Conservation (phyloP, 2,329 filamentous ascomycete genomes). For the Karstenula rhodostoma region DNA sequence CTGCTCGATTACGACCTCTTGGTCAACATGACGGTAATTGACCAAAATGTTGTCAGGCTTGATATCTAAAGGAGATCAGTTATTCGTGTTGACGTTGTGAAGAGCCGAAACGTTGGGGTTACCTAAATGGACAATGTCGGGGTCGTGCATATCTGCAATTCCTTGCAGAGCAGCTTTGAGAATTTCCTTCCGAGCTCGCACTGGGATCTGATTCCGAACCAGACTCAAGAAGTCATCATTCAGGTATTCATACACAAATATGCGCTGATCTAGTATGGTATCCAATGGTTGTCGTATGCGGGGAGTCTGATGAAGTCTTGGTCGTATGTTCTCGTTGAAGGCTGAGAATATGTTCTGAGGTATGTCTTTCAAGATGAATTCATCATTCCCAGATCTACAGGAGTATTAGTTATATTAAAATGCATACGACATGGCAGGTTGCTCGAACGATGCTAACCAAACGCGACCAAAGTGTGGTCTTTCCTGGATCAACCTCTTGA, state of each 20-base stretch:
- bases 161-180: conserved; percentile 34
- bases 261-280: conserved; percentile 26
- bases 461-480: not conserved
- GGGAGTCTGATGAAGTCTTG: conserved; percentile 29
- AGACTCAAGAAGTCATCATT: conserved; percentile 31
- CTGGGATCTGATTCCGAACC: conserved; percentile 21
- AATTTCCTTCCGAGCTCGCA: conserved; percentile 30
- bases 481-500: not conserved
- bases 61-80: conserved; percentile 30
- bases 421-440: too few species aligned
- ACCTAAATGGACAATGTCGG: conserved; percentile 38
- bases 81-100: too few species aligned
- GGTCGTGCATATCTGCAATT: conserved; percentile 34
- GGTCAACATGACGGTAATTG: conserved; percentile 20
- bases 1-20: conserved; percentile 25
- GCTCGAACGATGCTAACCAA: not conserved
- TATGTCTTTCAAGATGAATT: conserved; percentile 36
- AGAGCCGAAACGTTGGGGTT: not conserved
- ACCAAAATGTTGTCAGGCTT: conserved; percentile 44
- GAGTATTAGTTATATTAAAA: not conserved
- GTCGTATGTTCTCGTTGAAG: conserved; percentile 33
- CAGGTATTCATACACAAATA: conserved; percentile 36
- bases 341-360: conserved; percentile 25
- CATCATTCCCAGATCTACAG: conserved; percentile 25
- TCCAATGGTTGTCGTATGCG: conserved; percentile 31